Evolutionary conservation across 2,329 filamentous ascomycete genomes (phyloP).

Genomic region (Pyrenochaeta sp.): DNA sequence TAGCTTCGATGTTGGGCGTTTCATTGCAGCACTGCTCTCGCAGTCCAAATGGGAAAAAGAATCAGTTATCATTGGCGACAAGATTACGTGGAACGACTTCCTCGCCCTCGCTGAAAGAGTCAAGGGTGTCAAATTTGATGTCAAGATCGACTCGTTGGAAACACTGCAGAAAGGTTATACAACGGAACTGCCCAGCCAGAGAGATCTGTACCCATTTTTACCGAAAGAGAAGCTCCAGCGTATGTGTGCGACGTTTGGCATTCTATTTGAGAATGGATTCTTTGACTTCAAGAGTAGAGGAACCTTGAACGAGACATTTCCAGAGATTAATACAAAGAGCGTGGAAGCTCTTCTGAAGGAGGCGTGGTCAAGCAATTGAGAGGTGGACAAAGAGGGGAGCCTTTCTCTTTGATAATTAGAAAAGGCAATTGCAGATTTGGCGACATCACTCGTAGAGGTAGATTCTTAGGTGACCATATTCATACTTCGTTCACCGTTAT

Average conservation of each 20-base stretch:
- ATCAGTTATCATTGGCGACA: conserved; percentile 51
- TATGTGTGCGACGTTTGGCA: neutral
- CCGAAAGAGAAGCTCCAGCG: conserved; percentile 11
- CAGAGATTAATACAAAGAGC: neutral
- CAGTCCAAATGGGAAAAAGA: conserved; percentile 45
- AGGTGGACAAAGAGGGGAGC: no score
- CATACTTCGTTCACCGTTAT: no score
- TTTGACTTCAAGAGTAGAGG: neutral
- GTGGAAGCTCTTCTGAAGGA: neutral
- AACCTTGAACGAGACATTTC: neutral
- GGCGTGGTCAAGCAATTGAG: no score
- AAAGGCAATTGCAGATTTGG: no score
- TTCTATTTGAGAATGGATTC: neutral
- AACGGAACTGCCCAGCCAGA: conserved; percentile 20
- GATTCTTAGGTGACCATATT: no score
- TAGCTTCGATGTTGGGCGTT: conserved; percentile 18
- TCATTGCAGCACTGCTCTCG: conserved; percentile 8
- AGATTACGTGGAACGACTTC: conserved; percentile 57
- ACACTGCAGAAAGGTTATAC: conserved; percentile 15
- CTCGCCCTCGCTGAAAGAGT: conserved; percentile 53
- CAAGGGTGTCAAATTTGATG: conserved; percentile 39
- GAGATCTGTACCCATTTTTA: conserved; percentile 9
- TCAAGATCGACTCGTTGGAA: conserved; percentile 21
- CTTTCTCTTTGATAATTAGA: no score
- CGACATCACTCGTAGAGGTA: no score